Evolutionary conservation across 2,329 filamentous ascomycete genomes (phyloP), one percentile per base, ranked within the genome.

Genomic region (Ciborinia camelliae): DNA sequence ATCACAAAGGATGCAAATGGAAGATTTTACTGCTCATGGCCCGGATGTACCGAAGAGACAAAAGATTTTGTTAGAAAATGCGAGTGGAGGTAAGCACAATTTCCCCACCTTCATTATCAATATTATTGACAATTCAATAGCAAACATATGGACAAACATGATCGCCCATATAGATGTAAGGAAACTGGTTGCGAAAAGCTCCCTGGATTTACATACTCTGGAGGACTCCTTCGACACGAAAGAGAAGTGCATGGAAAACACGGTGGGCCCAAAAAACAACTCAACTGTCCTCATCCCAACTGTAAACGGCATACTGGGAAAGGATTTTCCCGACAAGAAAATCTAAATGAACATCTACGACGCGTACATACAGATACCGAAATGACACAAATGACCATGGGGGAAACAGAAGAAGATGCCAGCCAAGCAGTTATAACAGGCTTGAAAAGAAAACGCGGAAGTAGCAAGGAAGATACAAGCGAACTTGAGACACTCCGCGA

Each of bases 71-170:
- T 85, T 63, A 86, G 92, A 68, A 94, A 91, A 71, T 97, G 93
- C 79, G 93, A 97, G 79, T 97, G 91, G 91, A 72, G 70, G 57
- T 71, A 96, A 90, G 92, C 95, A 64, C 39, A 30, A 52, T 47
- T 35, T 60, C 63, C 77, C 70, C 77, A 67, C 18, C 2, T 37
- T 30, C 4, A 39, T 37, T 26, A 37, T 20, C 37, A 37, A 41
- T 14, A 39, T 55, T 23, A 51, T 45, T 63, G 26, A 61, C 15
- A 18, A 35, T 37, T 12, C n/a, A 12, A 20, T 69, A 96, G 92
- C 75, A 97, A 98, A 79, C 94, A 98, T 76, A 97, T 97, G 93
- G 94, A 98, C 79, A 97, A 97, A 76, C 94, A 98, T 76, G 92
- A 97, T 71, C 85, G 94, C 15, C 94, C 94, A 1, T 98, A 97